phyloP scores from a whole-genome alignment of 805 yeast genomes.

The Ogataea saltuana region DNA sequence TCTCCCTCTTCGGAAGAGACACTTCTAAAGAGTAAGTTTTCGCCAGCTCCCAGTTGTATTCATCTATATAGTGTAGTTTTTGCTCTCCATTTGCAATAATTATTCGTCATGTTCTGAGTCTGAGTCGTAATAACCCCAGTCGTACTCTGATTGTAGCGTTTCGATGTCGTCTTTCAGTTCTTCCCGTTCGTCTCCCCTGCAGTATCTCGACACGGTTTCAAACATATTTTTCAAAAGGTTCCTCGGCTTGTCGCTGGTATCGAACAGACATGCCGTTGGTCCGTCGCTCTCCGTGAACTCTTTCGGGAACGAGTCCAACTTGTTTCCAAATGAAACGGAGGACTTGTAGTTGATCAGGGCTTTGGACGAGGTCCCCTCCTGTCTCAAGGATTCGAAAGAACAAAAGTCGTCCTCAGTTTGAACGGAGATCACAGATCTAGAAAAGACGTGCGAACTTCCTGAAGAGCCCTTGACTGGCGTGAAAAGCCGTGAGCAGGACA shows the following conservation, averaged over 20 bases:
- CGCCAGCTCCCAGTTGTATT: conserved; percentile 3
- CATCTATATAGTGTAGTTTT: conserved; percentile 3
- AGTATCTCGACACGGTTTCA: conserved; percentile 26
- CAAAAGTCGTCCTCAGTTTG: conserved; percentile 18
- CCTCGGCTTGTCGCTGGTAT: conserved; percentile 29
- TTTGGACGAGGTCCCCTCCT: conserved; percentile 22
- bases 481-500: conserved; percentile 8
- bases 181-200: conserved; percentile 50
- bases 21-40: conserved; percentile 46
- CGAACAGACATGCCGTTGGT: conserved; percentile 20
- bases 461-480: conserved; percentile 12
- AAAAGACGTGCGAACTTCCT: conserved; percentile 33
- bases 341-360: conserved; percentile 18
- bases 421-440: conserved; percentile 29
- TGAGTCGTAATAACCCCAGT: conserved; percentile 49
- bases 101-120: conserved; percentile 36
- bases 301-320: conserved; percentile 37
- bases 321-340: conserved; percentile 14
- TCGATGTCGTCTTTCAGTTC: conserved; percentile 53
- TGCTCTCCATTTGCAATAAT: too few species aligned
- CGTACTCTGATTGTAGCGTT: conserved; percentile 46
- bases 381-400: conserved; percentile 12
- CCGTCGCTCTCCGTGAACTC: conserved; percentile 17
- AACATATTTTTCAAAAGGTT: conserved; percentile 26
- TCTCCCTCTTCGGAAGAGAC: conserved; percentile 55